phyloP scores from a whole-genome alignment of 148 eudicot species.

The Tetragonia tetragonoides region DNA sequence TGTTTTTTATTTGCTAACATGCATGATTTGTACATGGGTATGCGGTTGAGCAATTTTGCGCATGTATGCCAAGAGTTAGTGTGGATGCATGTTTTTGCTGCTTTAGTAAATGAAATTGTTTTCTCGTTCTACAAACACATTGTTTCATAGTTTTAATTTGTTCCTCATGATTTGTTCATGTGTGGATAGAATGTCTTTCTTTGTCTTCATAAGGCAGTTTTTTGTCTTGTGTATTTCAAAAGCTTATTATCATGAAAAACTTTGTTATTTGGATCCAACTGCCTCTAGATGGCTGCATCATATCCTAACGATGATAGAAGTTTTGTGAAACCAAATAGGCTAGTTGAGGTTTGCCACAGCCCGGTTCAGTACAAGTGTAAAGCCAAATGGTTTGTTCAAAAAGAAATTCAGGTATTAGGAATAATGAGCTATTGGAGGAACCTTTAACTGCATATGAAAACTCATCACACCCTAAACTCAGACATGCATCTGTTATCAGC shows the following conservation, averaged over 20 bases:
- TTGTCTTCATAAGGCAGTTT: neutral
- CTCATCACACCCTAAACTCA: no score
- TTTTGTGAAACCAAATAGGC: no score
- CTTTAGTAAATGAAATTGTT: neutral
- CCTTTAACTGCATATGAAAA: no score
- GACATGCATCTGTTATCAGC: no score
- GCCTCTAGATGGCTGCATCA: no score
- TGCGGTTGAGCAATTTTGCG: conserved; percentile 6
- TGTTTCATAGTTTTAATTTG: neutral
- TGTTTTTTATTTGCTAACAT: neutral
- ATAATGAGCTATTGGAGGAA: no score
- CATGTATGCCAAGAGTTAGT: neutral
- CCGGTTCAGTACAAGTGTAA: no score
- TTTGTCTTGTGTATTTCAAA: neutral
- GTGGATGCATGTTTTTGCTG: neutral
- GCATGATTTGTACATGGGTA: neutral
- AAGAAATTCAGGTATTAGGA: no score
- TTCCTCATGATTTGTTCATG: neutral
- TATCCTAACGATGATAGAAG: no score
- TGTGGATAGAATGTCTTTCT: neutral
- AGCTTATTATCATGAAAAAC: neutral
- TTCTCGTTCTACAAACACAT: neutral
- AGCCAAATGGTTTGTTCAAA: no score
- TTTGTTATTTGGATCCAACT: neutral
- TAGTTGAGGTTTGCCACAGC: no score